Evolutionary conservation across 495 filamentous ascomycete genomes (phyloP).

Genomic region (Aspergillus mulundensis): DNA sequence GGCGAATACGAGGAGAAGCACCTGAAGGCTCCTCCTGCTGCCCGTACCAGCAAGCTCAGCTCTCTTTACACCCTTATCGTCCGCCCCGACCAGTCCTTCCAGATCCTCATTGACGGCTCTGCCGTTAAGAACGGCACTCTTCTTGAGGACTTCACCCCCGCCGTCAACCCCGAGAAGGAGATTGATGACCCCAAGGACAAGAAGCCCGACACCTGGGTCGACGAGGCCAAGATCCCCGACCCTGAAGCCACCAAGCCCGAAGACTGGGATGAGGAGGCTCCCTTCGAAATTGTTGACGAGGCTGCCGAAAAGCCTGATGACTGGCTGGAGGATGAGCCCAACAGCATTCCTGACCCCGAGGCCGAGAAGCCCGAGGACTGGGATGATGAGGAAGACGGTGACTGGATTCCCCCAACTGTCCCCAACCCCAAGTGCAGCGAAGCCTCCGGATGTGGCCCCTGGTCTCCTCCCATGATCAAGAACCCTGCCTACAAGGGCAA

Average conservation of each 20-base stretch:
- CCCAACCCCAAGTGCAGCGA: slow-evolving; percentile 96
- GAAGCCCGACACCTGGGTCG: slow-evolving; percentile 96
- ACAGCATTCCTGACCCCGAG: slow-evolving; percentile 86
- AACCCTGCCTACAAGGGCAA: slow-evolving; percentile 99
- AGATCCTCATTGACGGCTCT: slow-evolving; percentile 86
- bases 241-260: slow-evolving; percentile 93
- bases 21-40: slow-evolving; percentile 75
- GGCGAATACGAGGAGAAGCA: slow-evolving; percentile 99
- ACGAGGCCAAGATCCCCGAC: slow-evolving; percentile 83
- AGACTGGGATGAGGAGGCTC: slow-evolving; percentile 99
- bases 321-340: slow-evolving; percentile 92
- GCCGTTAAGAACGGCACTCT: slow-evolving; percentile 83
- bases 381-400: slow-evolving; percentile 99
- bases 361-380: slow-evolving; percentile 98
- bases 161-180: slow-evolving; percentile 93
- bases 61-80: slow-evolving; percentile 95
- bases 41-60: slow-evolving; percentile 83
- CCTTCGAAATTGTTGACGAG: slow-evolving; percentile 91
- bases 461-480: slow-evolving; percentile 86
- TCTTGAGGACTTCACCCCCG: slow-evolving; percentile 86
- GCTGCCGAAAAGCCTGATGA: slow-evolving; percentile 88
- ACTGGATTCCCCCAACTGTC: slow-evolving; percentile 92
- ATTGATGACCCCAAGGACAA: slow-evolving; percentile 94
- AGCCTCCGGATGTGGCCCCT: slow-evolving; percentile 88
- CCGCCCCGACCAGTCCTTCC: slow-evolving; percentile 89